A percentile compares a stretch with the other conserved stretches of the same genome.
These are phyloP conservation scores for Blattamonas nauphoetae DNA, from an alignment of 78 protist genomes.

Conservation along the genomic window DNA sequence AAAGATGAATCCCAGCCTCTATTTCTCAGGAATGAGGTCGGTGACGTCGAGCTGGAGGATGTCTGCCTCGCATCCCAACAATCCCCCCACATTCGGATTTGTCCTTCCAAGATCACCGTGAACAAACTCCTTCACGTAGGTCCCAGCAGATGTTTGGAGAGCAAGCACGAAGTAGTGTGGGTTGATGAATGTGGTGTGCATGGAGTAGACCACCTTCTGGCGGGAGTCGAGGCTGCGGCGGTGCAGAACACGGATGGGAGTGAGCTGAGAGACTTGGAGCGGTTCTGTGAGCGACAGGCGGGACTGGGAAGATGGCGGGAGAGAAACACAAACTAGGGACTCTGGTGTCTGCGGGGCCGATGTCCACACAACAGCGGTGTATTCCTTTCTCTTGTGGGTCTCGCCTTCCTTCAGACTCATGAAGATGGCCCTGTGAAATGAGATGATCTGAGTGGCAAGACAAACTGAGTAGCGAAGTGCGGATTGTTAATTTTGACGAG, in stretches of 20 bases:
- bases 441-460: no score
- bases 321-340: background rate
- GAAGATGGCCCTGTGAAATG: background rate
- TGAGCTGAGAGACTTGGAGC: background rate
- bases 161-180: constrained; percentile 15
- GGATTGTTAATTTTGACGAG: no score
- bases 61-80: constrained; percentile 34
- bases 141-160: background rate
- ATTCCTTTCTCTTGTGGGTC: background rate
- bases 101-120: constrained; percentile 54
- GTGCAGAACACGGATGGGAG: constrained; percentile 40
- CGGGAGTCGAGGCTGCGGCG: constrained; percentile 12
- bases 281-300: background rate
- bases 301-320: no score
- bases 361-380: constrained; percentile 6
- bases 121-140: constrained; percentile 49
- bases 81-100: constrained; percentile 21
- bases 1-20: no score
- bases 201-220: background rate
- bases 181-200: background rate
- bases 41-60: constrained; percentile 45
- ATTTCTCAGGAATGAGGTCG: no score
- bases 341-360: background rate
- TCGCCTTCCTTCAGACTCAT: constrained; percentile 4
- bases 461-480: no score